These are phyloP conservation scores for Aspergillus oerlinghausenensis DNA, from an alignment of 2,329 filamentous ascomycete genomes.

Conservation along the genomic window DNA sequence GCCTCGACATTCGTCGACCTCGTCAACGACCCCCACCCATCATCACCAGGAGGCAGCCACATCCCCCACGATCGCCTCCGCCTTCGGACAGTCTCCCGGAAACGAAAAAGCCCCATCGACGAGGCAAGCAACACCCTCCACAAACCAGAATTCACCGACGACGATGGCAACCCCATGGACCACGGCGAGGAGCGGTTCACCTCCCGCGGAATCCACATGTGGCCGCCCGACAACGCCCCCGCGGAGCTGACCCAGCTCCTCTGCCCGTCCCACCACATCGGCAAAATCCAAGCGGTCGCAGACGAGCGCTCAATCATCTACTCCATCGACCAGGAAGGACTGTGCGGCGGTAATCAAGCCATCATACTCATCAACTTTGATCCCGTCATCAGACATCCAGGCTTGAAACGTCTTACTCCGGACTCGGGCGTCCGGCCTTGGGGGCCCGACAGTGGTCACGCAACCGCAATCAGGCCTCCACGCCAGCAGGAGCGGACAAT, in stretches of 20 bases:
- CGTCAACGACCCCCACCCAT: constrained; percentile 35
- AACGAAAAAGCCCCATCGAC: constrained; percentile 37
- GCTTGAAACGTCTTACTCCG: constrained; percentile 8
- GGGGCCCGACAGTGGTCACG: background rate
- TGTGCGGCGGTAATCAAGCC: constrained; percentile 22
- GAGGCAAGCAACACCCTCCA: constrained; percentile 28
- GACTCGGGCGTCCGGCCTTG: background rate
- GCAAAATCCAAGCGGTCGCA: constrained; percentile 30
- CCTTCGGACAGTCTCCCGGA: constrained; percentile 40
- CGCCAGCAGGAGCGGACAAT: constrained; percentile 9
- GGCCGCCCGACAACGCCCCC: constrained; percentile 39
- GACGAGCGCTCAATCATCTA: constrained; percentile 41
- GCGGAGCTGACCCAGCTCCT: constrained; percentile 35
- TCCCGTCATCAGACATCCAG: constrained; percentile 29
- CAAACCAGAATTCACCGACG: constrained; percentile 22
- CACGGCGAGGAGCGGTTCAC: constrained; percentile 37
- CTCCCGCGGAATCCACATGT: constrained; percentile 37
- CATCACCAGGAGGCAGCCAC: constrained; percentile 19
- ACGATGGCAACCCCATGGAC: constrained; percentile 23
- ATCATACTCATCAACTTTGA: constrained; percentile 40
- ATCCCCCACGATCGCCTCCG: constrained; percentile 37
- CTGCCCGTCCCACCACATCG: constrained; percentile 33
- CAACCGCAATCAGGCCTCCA: background rate
- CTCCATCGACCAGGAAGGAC: constrained; percentile 27
- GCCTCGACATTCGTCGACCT: constrained; percentile 41